Percentiles rank a stretch among this genome's conserved stretches.
phyloP scores from a whole-genome alignment of 2,329 filamentous ascomycete species.

The Sarocladium kiliense region DNA sequence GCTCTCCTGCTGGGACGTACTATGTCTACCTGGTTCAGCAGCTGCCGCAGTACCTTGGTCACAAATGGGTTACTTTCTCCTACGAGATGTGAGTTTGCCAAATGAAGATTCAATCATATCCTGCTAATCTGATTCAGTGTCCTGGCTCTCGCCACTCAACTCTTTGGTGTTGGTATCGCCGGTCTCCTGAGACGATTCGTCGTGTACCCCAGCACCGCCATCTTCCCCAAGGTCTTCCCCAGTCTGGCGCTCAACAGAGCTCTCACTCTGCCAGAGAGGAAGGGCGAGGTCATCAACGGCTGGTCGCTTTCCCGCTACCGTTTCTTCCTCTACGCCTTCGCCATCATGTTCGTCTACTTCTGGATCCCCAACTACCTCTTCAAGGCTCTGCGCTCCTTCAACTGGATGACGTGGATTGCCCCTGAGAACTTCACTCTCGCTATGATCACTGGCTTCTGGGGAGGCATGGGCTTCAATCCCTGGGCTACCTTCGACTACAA shows the following conservation, averaged over 20 bases:
- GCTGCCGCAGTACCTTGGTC: conserved; percentile 22
- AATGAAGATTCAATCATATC: conserved; percentile 36
- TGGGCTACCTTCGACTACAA: conserved; percentile 36
- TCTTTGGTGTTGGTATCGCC: conserved; percentile 51
- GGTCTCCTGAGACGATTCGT: conserved; percentile 44
- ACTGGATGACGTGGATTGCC: conserved; percentile 52
- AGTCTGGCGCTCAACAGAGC: conserved; percentile 40
- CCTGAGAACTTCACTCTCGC: conserved; percentile 35
- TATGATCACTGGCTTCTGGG: conserved; percentile 35
- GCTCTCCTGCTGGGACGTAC: conserved; percentile 39
- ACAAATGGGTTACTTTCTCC: conserved; percentile 23
- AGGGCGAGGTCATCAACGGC: conserved; percentile 26
- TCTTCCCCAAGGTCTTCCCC: conserved; percentile 47
- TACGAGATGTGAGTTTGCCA: conserved; percentile 32
- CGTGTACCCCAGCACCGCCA: conserved; percentile 44
- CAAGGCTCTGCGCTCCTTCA: conserved; percentile 41
- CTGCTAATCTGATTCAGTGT: conserved; percentile 23
- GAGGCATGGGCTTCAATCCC: conserved; percentile 34
- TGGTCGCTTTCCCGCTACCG: conserved; percentile 37
- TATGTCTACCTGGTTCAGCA: conserved; percentile 41
- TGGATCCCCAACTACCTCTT: conserved; percentile 49
- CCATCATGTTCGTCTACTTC: conserved; percentile 45
- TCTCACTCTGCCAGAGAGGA: conserved; percentile 34
- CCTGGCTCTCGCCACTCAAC: conserved; percentile 24
- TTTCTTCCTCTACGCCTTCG: conserved; percentile 39